phyloP scores from a whole-genome alignment of 2,329 filamentous ascomycete genomes.

The Chaetomiaceae sp. region DNA sequence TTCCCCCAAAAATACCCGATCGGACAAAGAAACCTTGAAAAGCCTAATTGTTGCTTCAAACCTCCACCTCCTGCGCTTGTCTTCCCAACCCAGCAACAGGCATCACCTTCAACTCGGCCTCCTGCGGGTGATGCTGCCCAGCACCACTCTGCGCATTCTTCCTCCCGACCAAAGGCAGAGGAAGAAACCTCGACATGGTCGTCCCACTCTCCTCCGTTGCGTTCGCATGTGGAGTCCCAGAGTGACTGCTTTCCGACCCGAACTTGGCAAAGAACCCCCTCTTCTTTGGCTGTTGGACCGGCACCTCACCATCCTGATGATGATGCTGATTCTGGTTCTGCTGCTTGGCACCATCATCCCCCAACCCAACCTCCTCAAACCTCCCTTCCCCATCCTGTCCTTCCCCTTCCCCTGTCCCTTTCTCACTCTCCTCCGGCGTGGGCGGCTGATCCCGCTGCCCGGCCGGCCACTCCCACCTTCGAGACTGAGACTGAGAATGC shows the following conservation, averaged over 20 bases:
- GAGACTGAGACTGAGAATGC: too few species aligned
- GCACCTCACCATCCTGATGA: constrained; percentile 23
- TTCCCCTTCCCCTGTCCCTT: not conserved
- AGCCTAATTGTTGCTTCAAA: not conserved
- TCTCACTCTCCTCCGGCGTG: constrained; percentile 60
- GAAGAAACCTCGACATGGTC: constrained; percentile 6
- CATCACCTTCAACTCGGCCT: constrained; percentile 67
- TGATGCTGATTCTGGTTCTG: constrained; percentile 32
- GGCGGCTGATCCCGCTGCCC: constrained; percentile 50
- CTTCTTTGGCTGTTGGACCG: constrained; percentile 54
- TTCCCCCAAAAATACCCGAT: not conserved
- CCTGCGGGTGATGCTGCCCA: constrained; percentile 43
- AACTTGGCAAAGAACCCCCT: constrained; percentile 78
- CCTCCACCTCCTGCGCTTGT: constrained; percentile 22
- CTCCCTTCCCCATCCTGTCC: constrained; percentile 27
- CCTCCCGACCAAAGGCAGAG: constrained; percentile 38
- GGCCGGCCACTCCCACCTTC: not conserved
- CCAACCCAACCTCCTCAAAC: constrained; percentile 87
- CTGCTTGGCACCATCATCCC: constrained; percentile 56
- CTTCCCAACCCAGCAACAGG: not conserved
- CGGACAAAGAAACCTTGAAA: not conserved
- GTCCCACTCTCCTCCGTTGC: not conserved
- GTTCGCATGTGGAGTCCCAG: not conserved
- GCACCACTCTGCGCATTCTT: constrained; percentile 64
- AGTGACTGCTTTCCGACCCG: constrained; percentile 51